Evolutionary conservation across 306 rosid genomes (phyloP).

Genomic region (Urtica urens): DNA sequence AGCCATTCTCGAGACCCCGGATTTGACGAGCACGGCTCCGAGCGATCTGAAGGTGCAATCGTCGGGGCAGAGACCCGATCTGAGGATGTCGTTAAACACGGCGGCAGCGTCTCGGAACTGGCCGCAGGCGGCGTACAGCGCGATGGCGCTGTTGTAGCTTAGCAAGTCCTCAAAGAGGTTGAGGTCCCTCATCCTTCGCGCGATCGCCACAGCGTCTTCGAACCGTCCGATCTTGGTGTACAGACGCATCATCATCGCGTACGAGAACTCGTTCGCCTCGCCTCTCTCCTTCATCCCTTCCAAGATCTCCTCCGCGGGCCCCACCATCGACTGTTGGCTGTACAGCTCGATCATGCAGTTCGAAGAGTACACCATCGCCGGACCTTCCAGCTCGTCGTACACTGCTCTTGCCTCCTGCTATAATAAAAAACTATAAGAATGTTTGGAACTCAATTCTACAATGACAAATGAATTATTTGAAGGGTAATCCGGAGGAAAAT

Average conservation of each 20-base stretch:
- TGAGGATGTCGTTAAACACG: conserved; percentile 47
- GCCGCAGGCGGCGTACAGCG: conserved; percentile 46
- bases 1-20: conserved; percentile 58
- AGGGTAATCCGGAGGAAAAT: too few relatives aligned
- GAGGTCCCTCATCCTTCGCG: conserved; percentile 44
- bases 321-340: conserved; percentile 52
- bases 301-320: conserved; percentile 53
- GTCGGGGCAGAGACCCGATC: conserved; percentile 48
- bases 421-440: too few relatives aligned
- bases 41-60: conserved; percentile 62
- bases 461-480: too few relatives aligned
- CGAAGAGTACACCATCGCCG: conserved; percentile 53
- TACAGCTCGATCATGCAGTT: conserved; percentile 84
- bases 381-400: conserved; percentile 52
- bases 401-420: conserved; percentile 74
- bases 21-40: conserved; percentile 40
- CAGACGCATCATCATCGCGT: conserved; percentile 81
- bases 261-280: conserved; percentile 65
- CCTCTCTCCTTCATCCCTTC: conserved; percentile 40
- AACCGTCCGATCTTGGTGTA: conserved; percentile 63
- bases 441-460: too few relatives aligned
- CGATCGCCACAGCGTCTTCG: conserved; percentile 48
- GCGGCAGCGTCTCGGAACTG: conserved; percentile 46
- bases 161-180: conserved; percentile 40
- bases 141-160: conserved; percentile 60